These are phyloP conservation scores for Lolium perenne DNA, from an alignment of 176 grass and related monocot genomes.

Conservation along the genomic window DNA sequence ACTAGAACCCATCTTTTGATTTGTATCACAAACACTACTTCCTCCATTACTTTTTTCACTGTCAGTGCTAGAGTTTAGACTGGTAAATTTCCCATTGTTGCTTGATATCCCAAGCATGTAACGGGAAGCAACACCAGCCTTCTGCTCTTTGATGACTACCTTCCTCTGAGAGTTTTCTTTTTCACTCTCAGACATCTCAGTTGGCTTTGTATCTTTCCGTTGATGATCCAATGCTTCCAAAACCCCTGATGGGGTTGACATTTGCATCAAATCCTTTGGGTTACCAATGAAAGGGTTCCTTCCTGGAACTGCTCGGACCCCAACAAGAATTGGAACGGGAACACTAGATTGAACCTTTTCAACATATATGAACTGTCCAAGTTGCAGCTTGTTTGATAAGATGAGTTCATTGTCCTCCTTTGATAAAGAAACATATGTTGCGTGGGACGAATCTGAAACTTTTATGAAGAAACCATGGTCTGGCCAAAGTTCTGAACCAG, in stretches of 20 bases:
- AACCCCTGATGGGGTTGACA: slow-evolving; percentile 70
- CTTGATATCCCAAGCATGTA: slow-evolving; percentile 92
- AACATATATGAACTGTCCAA: slow-evolving; percentile 98
- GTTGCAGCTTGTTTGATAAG: slow-evolving; percentile 91
- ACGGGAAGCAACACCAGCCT: slow-evolving; percentile 72
- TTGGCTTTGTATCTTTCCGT: slow-evolving; percentile 55
- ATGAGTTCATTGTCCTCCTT: slow-evolving; percentile 98
- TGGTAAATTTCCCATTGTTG: slow-evolving; percentile 59
- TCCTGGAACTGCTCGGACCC: slow-evolving; percentile 89
- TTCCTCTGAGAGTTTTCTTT: slow-evolving; percentile 85
- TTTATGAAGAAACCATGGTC: slow-evolving; percentile 99
- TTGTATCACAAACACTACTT: slow-evolving; percentile 48
- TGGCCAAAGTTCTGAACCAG: slow-evolving; percentile 90
- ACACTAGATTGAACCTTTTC: slow-evolving; percentile 91
- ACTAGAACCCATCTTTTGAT: slow-evolving; percentile 46
- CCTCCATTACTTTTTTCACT: slow-evolving; percentile 68
- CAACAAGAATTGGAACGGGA: slow-evolving; percentile 86
- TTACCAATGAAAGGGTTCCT: slow-evolving; percentile 93
- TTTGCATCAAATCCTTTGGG: slow-evolving; percentile 98
- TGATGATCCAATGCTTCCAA: slow-evolving; percentile 63
- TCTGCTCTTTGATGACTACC: slow-evolving; percentile 89
- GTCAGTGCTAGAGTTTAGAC: slow-evolving; percentile 60
- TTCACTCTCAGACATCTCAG: slow-evolving; percentile 68
- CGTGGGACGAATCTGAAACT: slow-evolving; percentile 96
- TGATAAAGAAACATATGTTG: slow-evolving; percentile 95